phyloP scores from a whole-genome alignment of 768 basidiomycete genomes.

The Termitomyces sp. region DNA sequence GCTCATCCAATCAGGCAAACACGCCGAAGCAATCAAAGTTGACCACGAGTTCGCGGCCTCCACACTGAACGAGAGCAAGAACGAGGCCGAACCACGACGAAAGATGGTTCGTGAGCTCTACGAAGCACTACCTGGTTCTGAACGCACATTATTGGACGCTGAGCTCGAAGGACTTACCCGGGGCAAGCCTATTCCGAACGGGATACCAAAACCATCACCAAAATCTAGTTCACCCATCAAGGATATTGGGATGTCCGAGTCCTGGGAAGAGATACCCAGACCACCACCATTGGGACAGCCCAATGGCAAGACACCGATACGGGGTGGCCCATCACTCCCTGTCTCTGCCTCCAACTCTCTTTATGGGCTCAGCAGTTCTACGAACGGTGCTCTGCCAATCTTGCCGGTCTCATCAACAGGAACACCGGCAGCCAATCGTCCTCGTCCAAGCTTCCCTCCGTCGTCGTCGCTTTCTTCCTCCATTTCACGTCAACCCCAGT shows the following conservation, averaged over 20 bases:
- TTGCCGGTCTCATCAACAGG: constrained; percentile 13
- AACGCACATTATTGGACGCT: constrained; percentile 58
- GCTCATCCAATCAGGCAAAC: constrained; percentile 68
- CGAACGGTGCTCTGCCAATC: constrained; percentile 20
- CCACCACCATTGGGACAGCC: constrained; percentile 4
- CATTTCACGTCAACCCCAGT: not conserved
- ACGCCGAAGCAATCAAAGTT: constrained; percentile 70
- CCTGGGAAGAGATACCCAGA: constrained; percentile 58
- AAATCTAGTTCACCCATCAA: constrained; percentile 13
- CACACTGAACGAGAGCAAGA: constrained; percentile 33
- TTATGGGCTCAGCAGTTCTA: constrained; percentile 12
- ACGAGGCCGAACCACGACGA: constrained; percentile 50
- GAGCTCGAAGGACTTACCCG: constrained; percentile 39
- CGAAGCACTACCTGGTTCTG: constrained; percentile 54
- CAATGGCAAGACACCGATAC: constrained; percentile 5
- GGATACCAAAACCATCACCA: constrained; percentile 6
- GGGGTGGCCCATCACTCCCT: not conserved
- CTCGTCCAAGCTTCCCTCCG: constrained; percentile 28
- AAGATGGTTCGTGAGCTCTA: constrained; percentile 72
- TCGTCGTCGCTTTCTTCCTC: constrained; percentile 9
- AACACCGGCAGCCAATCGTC: not conserved
- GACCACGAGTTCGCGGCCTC: constrained; percentile 57
- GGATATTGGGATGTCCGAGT: constrained; percentile 42
- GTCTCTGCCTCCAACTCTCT: constrained; percentile 16
- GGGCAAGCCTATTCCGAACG: constrained; percentile 5